Evolutionary conservation across 345 rosid genomes (phyloP).

Genomic region (Aethionema arabicum): DNA sequence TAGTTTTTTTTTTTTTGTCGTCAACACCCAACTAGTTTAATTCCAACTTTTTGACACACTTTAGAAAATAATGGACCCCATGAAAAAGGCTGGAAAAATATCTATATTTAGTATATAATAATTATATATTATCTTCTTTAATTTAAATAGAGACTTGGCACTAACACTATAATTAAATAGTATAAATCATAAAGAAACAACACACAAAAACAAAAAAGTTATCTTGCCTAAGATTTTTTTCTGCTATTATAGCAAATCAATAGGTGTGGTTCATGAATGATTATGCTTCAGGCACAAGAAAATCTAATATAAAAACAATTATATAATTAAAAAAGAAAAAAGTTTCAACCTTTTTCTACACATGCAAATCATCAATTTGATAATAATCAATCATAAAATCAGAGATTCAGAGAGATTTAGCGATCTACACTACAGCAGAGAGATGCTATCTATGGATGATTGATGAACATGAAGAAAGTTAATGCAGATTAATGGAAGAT

Average conservation of each 20-base stretch:
- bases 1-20: too few relatives aligned
- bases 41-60: constrained; percentile 33
- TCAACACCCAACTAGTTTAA: constrained; percentile 32
- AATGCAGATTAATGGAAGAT: not conserved
- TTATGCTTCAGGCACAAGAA: constrained; percentile 33
- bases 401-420: not conserved
- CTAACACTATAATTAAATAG: constrained; percentile 19
- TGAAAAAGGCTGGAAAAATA: constrained; percentile 34
- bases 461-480: constrained; percentile 18
- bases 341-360: constrained; percentile 11
- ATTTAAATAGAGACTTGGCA: constrained; percentile 31
- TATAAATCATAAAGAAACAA: constrained; percentile 10
- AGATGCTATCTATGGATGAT: constrained; percentile 7
- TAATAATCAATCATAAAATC: constrained; percentile 17
- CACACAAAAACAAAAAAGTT: constrained; percentile 13
- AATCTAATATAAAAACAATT: constrained; percentile 2
- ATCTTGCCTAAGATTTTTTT: constrained; percentile 20
- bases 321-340: not conserved
- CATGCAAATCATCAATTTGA: constrained; percentile 27
- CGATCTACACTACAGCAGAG: constrained; percentile 24
- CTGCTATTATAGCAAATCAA: constrained; percentile 23
- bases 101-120: constrained; percentile 23
- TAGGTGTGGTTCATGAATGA: not conserved
- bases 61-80: constrained; percentile 32
- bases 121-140: constrained; percentile 29